These are phyloP conservation scores for Syncephalis plumigaleata DNA, from an alignment of 371 early-diverging fungal genomes.

Conservation along the genomic window DNA sequence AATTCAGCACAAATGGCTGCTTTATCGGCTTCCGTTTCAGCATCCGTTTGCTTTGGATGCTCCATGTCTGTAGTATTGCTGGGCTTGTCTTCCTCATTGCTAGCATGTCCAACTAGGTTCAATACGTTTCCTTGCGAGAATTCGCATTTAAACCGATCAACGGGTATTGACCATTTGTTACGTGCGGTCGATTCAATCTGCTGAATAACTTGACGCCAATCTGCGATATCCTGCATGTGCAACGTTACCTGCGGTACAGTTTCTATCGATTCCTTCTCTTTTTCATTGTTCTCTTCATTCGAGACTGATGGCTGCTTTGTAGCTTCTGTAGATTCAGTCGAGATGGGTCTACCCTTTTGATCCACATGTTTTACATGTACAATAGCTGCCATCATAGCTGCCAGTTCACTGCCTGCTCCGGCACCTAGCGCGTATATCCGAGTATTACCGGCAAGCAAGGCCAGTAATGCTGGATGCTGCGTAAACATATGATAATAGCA, in stretches of 20 bases:
- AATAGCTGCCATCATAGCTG: constrained; percentile 64
- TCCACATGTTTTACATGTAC: constrained; percentile 11
- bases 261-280: no score
- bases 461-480: constrained; percentile 25
- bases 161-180: constrained; percentile 19
- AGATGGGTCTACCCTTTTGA: no score
- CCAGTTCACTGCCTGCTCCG: constrained; percentile 75
- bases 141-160: constrained; percentile 18
- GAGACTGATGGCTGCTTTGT: no score
- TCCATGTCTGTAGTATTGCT: no score
- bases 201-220: constrained; percentile 32
- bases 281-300: no score
- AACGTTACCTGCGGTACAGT: constrained; percentile 24
- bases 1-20: constrained; percentile 4
- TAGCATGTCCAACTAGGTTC: constrained; percentile 2
- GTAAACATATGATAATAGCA: constrained; percentile 66
- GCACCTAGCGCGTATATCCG: constrained; percentile 54
- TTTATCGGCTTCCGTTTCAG: no score
- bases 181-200: constrained; percentile 22
- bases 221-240: constrained; percentile 54
- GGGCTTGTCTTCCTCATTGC: no score
- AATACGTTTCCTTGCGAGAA: constrained; percentile 27
- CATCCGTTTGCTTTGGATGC: no score
- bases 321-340: no score
- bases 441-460: constrained; percentile 19